phyloP scores from a whole-genome alignment of 192 early-diverging fungal species.

The Chytriomyces confervae region DNA sequence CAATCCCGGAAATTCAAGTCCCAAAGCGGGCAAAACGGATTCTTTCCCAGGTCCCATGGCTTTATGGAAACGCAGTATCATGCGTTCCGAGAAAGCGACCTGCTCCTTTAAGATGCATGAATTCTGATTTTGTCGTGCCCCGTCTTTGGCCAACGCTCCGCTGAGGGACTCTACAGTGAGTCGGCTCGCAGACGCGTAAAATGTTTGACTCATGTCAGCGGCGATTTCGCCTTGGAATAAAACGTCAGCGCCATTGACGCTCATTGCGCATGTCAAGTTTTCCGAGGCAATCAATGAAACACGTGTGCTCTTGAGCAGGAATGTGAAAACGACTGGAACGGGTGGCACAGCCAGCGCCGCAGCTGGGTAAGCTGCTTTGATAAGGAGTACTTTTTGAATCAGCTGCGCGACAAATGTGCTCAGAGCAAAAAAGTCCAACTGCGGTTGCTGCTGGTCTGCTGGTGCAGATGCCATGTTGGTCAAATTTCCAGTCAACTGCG shows the following conservation, averaged over 20 bases:
- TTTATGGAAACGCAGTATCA: slow-evolving; percentile 1
- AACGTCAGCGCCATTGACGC: background rate
- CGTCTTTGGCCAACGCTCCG: background rate
- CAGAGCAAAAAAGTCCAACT: slow-evolving; percentile 25
- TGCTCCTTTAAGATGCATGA: background rate
- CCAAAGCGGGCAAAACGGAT: background rate
- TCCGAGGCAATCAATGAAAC: background rate
- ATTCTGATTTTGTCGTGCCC: background rate
- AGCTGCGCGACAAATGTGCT: slow-evolving; percentile 17
- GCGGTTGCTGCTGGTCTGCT: background rate
- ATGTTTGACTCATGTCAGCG: slow-evolving; percentile 20
- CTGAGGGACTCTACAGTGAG: background rate
- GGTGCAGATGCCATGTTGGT: background rate
- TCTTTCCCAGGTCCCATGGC: background rate
- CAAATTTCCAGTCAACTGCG: slow-evolving; percentile 1
- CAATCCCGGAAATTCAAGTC: slow-evolving; percentile 2
- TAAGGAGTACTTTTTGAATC: slow-evolving; percentile 11
- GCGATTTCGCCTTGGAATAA: slow-evolving; percentile 1
- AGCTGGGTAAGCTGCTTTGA: slow-evolving; percentile 3
- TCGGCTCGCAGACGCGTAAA: background rate
- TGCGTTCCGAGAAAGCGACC: background rate
- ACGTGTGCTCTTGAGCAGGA: background rate
- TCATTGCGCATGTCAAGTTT: slow-evolving; percentile 14
- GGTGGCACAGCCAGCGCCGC: background rate
- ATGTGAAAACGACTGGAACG: background rate